Evolutionary conservation across 768 basidiomycete genomes (phyloP).

Genomic region (Rhodocollybia butyracea): DNA sequence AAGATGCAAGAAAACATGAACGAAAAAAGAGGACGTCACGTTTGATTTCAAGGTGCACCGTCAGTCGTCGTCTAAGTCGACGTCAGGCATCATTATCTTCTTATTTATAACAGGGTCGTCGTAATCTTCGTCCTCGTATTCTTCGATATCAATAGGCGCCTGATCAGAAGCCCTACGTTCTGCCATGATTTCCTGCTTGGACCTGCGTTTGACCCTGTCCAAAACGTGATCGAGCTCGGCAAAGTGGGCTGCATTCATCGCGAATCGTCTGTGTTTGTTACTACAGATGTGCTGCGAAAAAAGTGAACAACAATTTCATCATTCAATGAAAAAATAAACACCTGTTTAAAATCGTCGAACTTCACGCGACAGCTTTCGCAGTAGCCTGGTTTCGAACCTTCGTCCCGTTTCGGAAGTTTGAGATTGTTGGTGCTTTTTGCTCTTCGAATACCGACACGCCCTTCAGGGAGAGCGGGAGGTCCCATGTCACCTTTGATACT

Average conservation of each 20-base stretch:
- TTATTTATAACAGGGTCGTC: not conserved
- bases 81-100: not conserved
- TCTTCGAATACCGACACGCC: conserved; percentile 52
- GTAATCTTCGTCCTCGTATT: not conserved
- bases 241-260: conserved; percentile 75
- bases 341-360: conserved; percentile 83
- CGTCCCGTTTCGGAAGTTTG: conserved; percentile 73
- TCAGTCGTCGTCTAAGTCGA: conserved; percentile 1
- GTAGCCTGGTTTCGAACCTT: conserved; percentile 90
- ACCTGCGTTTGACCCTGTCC: conserved; percentile 49
- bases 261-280: conserved; percentile 80
- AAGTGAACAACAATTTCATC: not conserved
- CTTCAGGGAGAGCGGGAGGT: conserved; percentile 60
- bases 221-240: conserved; percentile 74
- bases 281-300: conserved; percentile 63
- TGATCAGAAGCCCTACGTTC: conserved; percentile 9
- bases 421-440: conserved; percentile 81
- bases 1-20: not conserved
- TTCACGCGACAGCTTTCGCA: conserved; percentile 94
- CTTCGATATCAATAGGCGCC: conserved; percentile 10
- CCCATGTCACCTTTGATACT: conserved; percentile 49
- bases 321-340: conserved; percentile 34
- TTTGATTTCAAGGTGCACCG: not conserved
- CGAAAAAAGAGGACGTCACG: not conserved
- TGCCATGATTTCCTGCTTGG: conserved; percentile 27